These are phyloP conservation scores for Fusarium secorum DNA, from an alignment of 2,329 filamentous ascomycete species.

Conservation along the genomic window DNA sequence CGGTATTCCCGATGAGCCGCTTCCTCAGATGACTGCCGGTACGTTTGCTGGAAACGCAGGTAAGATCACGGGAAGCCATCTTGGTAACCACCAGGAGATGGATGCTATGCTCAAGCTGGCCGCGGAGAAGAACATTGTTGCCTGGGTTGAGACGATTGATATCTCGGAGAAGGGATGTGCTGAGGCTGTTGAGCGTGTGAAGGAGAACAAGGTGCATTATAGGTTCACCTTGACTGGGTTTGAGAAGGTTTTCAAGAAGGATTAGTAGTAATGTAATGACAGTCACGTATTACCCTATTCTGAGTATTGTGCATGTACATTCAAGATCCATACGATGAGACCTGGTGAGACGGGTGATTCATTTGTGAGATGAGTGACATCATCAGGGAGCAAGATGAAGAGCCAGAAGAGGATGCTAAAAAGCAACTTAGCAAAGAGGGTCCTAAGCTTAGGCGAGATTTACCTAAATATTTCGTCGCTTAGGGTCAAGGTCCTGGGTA, in stretches of 20 bases:
- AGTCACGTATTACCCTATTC: neutral
- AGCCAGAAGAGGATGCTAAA: too few species aligned
- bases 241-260: constrained; percentile 66
- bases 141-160: constrained; percentile 68
- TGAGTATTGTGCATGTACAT: too few species aligned
- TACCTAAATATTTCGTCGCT: too few species aligned
- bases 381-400: too few species aligned
- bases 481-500: too few species aligned
- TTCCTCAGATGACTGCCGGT: constrained; percentile 53
- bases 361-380: too few species aligned
- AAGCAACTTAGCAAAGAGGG: neutral
- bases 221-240: constrained; percentile 74
- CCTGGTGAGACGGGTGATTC: accelerated
- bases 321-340: too few species aligned
- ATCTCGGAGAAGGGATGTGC: constrained; percentile 73
- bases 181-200: constrained; percentile 73
- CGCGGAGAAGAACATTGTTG: constrained; percentile 61
- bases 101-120: constrained; percentile 65
- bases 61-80: constrained; percentile 63
- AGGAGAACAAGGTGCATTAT: constrained; percentile 76
- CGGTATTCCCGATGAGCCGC: constrained; percentile 61
- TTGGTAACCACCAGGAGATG: constrained; percentile 69
- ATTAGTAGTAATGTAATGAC: neutral
- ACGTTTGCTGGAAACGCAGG: constrained; percentile 59
- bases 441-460: neutral